Percentiles rank a stretch among this genome's conserved stretches.
Conservation (phyloP, 2,329 filamentous ascomycete species). For the Talaromyces sp. region DNA sequence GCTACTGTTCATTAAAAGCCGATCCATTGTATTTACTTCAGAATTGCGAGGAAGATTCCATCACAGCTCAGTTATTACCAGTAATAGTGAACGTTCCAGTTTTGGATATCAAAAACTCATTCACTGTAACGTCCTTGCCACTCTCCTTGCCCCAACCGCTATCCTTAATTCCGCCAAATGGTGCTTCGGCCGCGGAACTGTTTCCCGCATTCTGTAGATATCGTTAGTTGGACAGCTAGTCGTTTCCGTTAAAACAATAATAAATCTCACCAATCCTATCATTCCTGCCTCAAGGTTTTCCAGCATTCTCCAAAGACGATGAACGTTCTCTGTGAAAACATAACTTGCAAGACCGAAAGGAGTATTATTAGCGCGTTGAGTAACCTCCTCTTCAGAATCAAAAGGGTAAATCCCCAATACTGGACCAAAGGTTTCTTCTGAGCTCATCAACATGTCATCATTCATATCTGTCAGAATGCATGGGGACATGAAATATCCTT, state of each 20-base stretch:
- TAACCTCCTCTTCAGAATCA: slow-evolving; percentile 42
- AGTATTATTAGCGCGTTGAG: slow-evolving; percentile 37
- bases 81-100: slow-evolving; percentile 41
- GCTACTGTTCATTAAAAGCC: too few species aligned
- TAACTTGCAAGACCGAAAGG: slow-evolving; percentile 35
- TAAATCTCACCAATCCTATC: too few species aligned
- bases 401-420: slow-evolving; percentile 61
- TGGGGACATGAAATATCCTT: slow-evolving; percentile 50
- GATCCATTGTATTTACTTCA: too few species aligned
- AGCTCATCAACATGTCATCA: slow-evolving; percentile 52
- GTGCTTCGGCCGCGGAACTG: slow-evolving; percentile 16
- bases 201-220: slow-evolving; percentile 19
- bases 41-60: neutral
- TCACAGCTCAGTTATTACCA: slow-evolving; percentile 9
- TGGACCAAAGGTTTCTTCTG: slow-evolving; percentile 57
- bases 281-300: slow-evolving; percentile 40
- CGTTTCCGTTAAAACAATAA: too few species aligned
- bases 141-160: slow-evolving; percentile 25
- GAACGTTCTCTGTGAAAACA: slow-evolving; percentile 41
- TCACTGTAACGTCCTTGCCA: slow-evolving; percentile 18
- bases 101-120: slow-evolving; percentile 37
- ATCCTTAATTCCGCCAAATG: slow-evolving; percentile 23
- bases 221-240: too few species aligned
- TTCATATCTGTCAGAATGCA: slow-evolving; percentile 52
- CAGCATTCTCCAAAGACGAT: slow-evolving; percentile 36